These are phyloP conservation scores for Schizophyllum commune DNA, from an alignment of 1,284 basidiomycete species.

Conservation along the genomic window DNA sequence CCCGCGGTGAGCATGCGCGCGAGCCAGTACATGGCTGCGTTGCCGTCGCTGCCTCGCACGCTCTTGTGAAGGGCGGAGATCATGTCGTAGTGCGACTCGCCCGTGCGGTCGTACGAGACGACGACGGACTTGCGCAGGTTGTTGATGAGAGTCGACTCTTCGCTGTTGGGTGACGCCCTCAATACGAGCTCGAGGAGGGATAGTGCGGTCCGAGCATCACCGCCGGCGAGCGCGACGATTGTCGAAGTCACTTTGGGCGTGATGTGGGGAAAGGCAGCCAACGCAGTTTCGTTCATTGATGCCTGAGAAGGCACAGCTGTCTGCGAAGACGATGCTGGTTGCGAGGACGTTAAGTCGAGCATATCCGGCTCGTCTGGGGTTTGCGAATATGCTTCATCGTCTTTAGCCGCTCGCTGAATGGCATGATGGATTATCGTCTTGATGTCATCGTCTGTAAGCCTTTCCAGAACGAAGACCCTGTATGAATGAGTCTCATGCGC, in stretches of 20 bases:
- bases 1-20: constrained; percentile 80
- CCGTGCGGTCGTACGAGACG: constrained; percentile 65
- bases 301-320: constrained; percentile 11
- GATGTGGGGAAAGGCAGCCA: constrained; percentile 34
- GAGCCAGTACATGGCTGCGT: constrained; percentile 86
- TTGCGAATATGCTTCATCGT: neutral
- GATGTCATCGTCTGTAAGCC: constrained; percentile 53
- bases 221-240: constrained; percentile 51
- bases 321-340: constrained; percentile 8
- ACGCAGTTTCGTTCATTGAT: constrained; percentile 6
- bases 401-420: constrained; percentile 30
- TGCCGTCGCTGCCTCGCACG: constrained; percentile 72
- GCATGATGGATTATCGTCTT: constrained; percentile 44
- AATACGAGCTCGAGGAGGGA: constrained; percentile 59
- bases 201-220: constrained; percentile 66
- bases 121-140: constrained; percentile 49
- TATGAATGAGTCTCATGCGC: constrained; percentile 2
- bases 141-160: constrained; percentile 38
- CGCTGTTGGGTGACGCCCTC: constrained; percentile 25
- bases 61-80: constrained; percentile 87
- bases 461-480: constrained; percentile 60
- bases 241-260: constrained; percentile 40
- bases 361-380: neutral
- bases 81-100: constrained; percentile 79
- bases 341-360: constrained; percentile 10